Evolutionary conservation across 169 alveolate genomes (phyloP).

Genomic region (Babesia bigemina): DNA sequence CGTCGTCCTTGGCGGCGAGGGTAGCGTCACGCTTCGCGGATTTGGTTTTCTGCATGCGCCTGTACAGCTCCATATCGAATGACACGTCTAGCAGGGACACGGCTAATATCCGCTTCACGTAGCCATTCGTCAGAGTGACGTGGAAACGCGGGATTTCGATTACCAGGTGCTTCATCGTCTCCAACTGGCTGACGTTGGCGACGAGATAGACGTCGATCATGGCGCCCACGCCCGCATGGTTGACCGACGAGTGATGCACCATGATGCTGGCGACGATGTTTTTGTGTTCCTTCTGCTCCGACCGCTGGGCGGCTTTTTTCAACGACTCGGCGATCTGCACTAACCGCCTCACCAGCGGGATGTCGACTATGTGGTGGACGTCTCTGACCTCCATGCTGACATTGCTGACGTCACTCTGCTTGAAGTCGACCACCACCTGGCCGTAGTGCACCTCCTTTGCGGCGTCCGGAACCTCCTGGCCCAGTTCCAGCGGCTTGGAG

Average conservation of each 20-base stretch:
- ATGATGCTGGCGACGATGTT: conserved; percentile 6
- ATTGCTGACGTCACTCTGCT: not conserved
- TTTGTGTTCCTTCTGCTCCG: not conserved
- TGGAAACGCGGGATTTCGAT: conserved; percentile 23
- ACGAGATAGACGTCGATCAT: conserved; percentile 21
- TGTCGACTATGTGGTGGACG: conserved; percentile 23
- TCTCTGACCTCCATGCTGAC: conserved; percentile 15
- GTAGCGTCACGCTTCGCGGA: not conserved
- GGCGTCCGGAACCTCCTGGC: not conserved
- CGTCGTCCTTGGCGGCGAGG: not conserved
- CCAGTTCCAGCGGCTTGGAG: conserved; percentile 2
- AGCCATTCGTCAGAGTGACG: conserved; percentile 22
- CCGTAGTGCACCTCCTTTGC: conserved; percentile 11
- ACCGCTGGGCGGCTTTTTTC: not conserved
- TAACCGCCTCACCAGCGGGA: not conserved
- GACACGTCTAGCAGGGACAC: conserved; percentile 7
- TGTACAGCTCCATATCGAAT: conserved; percentile 9
- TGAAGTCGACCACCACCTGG: conserved; percentile 21
- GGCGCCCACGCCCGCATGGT: conserved; percentile 21
- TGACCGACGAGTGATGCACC: conserved; percentile 30
- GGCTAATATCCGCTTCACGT: conserved; percentile 10
- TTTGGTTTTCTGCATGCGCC: not conserved
- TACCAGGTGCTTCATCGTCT: not conserved
- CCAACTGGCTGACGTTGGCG: not conserved
- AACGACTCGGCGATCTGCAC: conserved; percentile 1